Base-by-base conservation (phyloP, 2,329 filamentous ascomycete genomes). In the Cladosporium sp. region DNA sequence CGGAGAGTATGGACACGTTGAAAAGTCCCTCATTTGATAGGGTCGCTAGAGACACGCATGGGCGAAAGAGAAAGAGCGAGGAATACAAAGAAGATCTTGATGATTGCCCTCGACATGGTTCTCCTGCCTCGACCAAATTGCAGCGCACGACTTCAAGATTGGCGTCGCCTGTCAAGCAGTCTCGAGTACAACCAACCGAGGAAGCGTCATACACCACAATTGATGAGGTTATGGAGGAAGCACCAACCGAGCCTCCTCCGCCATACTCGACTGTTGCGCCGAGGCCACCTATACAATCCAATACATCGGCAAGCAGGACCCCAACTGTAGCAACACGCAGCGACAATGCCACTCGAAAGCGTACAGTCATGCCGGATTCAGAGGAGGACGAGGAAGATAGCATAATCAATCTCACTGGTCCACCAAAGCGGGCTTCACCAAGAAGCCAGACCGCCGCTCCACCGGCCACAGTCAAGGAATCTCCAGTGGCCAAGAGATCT, bases 11-110 rank as follows among this genome's bases (percentile, higher is more conserved):
- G 39, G 52, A 54, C 20, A 39, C 41, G 8, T 18, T 55, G 29
- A 51, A 32, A n/a, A 61, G 58, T 41, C 59, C 61, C 4, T 56
- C 49, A 2, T 42, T 57, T n/a, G 54, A 40, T 47, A 48, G 45
- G 17, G 38, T 37, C 17, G 48, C 30, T 7, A 39, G 36, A 32
- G 37, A 18, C 18, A 36, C 40, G 1, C 24, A 17, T 39, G 41
- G 40, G 7, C 69, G 68, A 50, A 76, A 76, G 59, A 65, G 73
- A 38, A 75, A 74, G 60, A 76, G 73, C 56, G 69, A 71, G n/a
- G 72, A 74, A 50, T 68, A 66, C 41, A 68, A 67, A 29, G 18
- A 52, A 50, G 39, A 48, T 20, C 15, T 48, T 18, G 24, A 48
- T 15, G 45, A 48, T 27, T 48, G 45, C 27, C 45, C 45, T 41